Conservation (phyloP, 2,329 filamentous ascomycete genomes). For the Diaporthe citri region DNA sequence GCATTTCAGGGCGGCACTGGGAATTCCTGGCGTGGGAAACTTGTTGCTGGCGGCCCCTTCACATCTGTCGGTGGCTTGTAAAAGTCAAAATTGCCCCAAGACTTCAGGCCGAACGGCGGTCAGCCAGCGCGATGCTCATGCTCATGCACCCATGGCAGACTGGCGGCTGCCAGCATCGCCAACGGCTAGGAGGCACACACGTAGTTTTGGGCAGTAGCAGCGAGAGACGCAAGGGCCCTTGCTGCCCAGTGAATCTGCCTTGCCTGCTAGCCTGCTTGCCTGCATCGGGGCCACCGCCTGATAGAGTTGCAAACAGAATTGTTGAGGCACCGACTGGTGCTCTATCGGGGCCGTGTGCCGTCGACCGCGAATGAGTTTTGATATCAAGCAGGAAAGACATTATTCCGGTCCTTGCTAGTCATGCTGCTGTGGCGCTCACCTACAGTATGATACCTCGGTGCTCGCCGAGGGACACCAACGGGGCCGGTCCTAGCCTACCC, state of each 20-base stretch:
- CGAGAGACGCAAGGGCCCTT: background rate
- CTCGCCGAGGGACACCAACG: background rate
- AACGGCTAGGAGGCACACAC: background rate
- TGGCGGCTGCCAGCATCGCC: background rate
- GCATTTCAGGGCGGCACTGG: background rate
- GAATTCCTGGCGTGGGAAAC: background rate
- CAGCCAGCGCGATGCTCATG: background rate
- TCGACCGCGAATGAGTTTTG: background rate
- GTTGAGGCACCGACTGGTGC: background rate
- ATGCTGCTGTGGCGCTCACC: background rate
- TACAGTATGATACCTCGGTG: background rate
- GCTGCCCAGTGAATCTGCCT: background rate
- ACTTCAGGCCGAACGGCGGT: constrained; percentile 17
- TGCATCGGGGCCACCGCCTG: background rate
- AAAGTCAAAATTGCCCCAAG: background rate
- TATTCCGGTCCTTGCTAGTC: background rate
- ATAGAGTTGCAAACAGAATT: background rate
- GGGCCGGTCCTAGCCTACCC: background rate
- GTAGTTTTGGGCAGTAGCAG: background rate
- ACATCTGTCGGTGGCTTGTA: background rate
- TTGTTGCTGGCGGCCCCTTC: background rate
- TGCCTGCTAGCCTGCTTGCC: background rate
- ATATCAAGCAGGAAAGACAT: background rate
- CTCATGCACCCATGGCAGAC: background rate
- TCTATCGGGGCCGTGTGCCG: background rate